Conservation (phyloP, 345 rosid genomes). For the Noccaea caerulescens region DNA sequence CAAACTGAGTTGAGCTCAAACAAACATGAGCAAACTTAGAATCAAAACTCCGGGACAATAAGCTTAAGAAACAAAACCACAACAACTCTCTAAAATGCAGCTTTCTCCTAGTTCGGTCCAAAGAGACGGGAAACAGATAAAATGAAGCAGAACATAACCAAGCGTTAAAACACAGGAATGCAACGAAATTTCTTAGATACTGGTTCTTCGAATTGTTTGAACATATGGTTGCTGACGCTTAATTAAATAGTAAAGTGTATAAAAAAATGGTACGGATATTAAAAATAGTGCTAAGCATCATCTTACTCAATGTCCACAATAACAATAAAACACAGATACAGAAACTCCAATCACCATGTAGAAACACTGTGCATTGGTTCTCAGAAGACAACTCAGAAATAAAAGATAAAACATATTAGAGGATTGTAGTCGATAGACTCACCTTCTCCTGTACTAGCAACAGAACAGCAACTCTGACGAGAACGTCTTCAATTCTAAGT, state of each 20-base stretch:
- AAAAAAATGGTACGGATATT: neutral
- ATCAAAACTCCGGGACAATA: neutral
- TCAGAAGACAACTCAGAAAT: constrained; percentile 19
- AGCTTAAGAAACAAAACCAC: constrained; percentile 8
- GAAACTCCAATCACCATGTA: constrained; percentile 18
- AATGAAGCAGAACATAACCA: constrained; percentile 16
- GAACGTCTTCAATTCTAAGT: constrained; percentile 86
- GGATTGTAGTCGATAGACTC: constrained; percentile 36
- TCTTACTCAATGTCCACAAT: constrained; percentile 23
- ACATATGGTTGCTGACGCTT: constrained; percentile 17
- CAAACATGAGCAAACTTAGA: neutral
- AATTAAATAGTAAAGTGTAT: neutral
- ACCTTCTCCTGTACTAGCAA: constrained; percentile 78
- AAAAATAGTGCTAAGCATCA: constrained; percentile 1
- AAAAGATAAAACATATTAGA: constrained; percentile 1
- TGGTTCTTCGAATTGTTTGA: neutral
- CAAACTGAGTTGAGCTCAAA: constrained; percentile 20
- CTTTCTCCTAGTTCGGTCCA: constrained; percentile 22
- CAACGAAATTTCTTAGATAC: neutral
- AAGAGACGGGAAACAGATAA: constrained; percentile 6
- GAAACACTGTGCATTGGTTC: constrained; percentile 22
- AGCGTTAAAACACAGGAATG: neutral
- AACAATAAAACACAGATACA: constrained; percentile 19
- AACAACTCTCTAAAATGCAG: neutral
- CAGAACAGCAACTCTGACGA: constrained; percentile 78